A percentile compares a stretch with the other conserved stretches of the same genome.
Evolutionary conservation across 768 basidiomycete species (phyloP).

Genomic region (Russula earlei): DNA sequence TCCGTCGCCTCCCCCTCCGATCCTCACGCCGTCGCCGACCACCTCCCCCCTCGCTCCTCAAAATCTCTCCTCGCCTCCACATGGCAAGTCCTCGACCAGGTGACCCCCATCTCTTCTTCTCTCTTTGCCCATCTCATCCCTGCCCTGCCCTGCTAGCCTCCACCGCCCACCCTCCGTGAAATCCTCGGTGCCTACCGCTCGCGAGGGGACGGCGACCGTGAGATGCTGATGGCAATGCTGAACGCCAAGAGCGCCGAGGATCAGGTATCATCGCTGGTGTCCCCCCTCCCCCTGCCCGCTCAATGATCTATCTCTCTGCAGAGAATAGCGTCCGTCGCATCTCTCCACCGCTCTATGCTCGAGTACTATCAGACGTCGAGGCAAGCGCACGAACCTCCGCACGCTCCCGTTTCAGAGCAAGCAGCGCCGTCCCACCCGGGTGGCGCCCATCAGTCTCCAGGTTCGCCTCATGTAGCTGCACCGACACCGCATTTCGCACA

Average conservation of each 20-base stretch:
- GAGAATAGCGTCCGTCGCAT: slow-evolving; percentile 63
- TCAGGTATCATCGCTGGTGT: slow-evolving; percentile 45
- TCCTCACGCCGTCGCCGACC: slow-evolving; percentile 1
- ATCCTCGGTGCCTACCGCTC: slow-evolving; percentile 78
- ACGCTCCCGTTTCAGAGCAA: slow-evolving; percentile 7
- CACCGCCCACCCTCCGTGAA: slow-evolving; percentile 76
- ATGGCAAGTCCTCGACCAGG: slow-evolving; percentile 41
- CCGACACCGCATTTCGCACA: slow-evolving; percentile 1
- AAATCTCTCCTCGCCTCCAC: slow-evolving; percentile 34
- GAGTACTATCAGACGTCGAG: slow-evolving; percentile 37
- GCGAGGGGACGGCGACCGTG: slow-evolving; percentile 86
- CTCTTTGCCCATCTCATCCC: not conserved
- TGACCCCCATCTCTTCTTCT: slow-evolving; percentile 17
- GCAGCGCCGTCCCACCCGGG: not conserved
- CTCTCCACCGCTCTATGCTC: slow-evolving; percentile 61
- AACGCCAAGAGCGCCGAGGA: slow-evolving; percentile 92
- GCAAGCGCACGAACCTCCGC: slow-evolving; percentile 3
- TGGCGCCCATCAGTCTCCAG: not conserved
- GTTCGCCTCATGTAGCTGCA: not conserved
- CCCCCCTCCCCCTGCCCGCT: not conserved
- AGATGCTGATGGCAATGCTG: slow-evolving; percentile 83
- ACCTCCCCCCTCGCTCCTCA: slow-evolving; percentile 11
- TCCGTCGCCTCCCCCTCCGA: slow-evolving; percentile 16
- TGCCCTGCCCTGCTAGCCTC: slow-evolving; percentile 36
- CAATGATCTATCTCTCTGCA: slow-evolving; percentile 25